Evolutionary conservation across 306 rosid genomes (phyloP).

Genomic region (Lupinus albus): DNA sequence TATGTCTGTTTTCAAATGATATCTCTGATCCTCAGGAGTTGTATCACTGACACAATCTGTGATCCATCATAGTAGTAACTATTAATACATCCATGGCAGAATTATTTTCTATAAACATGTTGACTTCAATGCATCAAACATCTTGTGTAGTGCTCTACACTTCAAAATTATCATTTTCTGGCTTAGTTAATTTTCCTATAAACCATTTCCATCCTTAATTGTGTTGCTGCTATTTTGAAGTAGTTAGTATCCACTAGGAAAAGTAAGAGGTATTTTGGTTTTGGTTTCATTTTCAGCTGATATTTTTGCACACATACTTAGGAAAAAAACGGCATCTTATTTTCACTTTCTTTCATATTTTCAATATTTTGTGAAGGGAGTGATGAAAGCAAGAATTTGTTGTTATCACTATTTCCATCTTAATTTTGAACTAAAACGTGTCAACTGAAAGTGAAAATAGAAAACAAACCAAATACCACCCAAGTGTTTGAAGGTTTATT

Average conservation of each 20-base stretch:
- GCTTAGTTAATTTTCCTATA: constrained; percentile 3
- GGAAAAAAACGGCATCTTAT: not conserved
- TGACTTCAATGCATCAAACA: not conserved
- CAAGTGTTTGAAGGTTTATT: not conserved
- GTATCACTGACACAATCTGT: not conserved
- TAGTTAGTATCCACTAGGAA: not conserved
- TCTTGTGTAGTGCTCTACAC: constrained; percentile 6
- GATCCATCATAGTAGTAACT: not conserved
- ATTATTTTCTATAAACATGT: not conserved
- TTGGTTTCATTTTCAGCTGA: not conserved
- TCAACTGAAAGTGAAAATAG: too few species aligned
- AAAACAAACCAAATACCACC: too few species aligned
- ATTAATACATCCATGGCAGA: not conserved
- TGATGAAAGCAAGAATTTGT: too few species aligned
- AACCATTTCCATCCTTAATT: not conserved
- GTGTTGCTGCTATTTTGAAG: constrained; percentile 24
- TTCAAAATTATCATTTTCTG: not conserved
- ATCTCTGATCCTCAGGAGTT: not conserved
- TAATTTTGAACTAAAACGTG: too few species aligned
- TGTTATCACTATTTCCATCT: too few species aligned
- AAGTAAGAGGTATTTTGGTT: not conserved
- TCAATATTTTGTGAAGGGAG: too few species aligned
- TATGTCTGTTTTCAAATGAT: constrained; percentile 7
- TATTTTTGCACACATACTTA: not conserved
- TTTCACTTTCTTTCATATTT: not conserved